phyloP scores from a whole-genome alignment of 805 yeast genomes.

The Candida broadrunensis region DNA sequence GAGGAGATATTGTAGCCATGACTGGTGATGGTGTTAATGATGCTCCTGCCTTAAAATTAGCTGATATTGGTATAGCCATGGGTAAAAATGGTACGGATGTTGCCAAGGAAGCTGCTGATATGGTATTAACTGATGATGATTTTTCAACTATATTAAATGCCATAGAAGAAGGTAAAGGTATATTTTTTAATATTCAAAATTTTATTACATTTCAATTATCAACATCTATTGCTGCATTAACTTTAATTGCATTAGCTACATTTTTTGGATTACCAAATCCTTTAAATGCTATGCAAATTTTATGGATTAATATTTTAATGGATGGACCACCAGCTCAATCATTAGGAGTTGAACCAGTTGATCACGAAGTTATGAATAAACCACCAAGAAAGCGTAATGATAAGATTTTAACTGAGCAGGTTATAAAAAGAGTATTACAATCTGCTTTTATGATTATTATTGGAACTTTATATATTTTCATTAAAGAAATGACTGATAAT shows the following conservation, averaged over 20 bases:
- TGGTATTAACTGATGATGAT: slow-evolving; percentile 96
- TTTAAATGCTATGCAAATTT: slow-evolving; percentile 94
- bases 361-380: slow-evolving; percentile 88
- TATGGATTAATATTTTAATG: slow-evolving; percentile 97
- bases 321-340: slow-evolving; percentile 99
- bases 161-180: slow-evolving; percentile 96
- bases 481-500: slow-evolving; percentile 81
- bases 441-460: slow-evolving; percentile 73
- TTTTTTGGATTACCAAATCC: slow-evolving; percentile 89
- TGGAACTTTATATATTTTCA: slow-evolving; percentile 87
- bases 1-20: slow-evolving; percentile 97
- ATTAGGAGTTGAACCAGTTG: slow-evolving; percentile 96
- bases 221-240: slow-evolving; percentile 91
- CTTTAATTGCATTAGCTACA: slow-evolving; percentile 84
- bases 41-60: slow-evolving; percentile 96
- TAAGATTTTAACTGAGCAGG: slow-evolving; percentile 68
- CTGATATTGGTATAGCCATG: slow-evolving; percentile 95
- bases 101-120: slow-evolving; percentile 97
- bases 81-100: slow-evolving; percentile 95
- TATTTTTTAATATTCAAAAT: slow-evolving; percentile 91
- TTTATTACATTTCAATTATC: slow-evolving; percentile 94
- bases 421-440: slow-evolving; percentile 69
- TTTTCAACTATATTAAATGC: slow-evolving; percentile 92
- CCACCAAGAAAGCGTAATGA: slow-evolving; percentile 94
- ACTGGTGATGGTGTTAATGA: slow-evolving; percentile 99